Conservation (phyloP, 306 rosid species). For the Phaseolus lunatus region DNA sequence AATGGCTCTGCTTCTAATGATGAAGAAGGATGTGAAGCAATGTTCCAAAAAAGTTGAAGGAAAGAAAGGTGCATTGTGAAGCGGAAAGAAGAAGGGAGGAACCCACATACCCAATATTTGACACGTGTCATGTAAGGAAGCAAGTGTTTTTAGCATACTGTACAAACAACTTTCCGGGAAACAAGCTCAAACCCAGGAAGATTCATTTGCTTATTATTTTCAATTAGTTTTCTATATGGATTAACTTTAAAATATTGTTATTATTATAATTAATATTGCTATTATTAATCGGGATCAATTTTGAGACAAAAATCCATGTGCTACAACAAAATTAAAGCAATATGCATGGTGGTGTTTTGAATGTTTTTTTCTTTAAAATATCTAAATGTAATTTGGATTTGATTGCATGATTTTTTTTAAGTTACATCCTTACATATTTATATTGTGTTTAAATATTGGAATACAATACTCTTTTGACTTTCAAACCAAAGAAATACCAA, state of each 20-base stretch:
- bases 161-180: neutral
- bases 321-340: too few relatives aligned
- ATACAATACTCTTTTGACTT: too few relatives aligned
- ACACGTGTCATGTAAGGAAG: neutral
- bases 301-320: too few relatives aligned
- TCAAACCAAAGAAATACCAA: too few relatives aligned
- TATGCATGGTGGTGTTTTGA: too few relatives aligned
- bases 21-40: neutral
- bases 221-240: neutral
- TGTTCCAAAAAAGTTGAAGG: neutral
- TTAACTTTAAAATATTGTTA: neutral
- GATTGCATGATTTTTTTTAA: too few relatives aligned
- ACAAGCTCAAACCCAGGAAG: neutral
- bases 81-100: conserved; percentile 11
- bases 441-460: too few relatives aligned
- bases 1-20: neutral
- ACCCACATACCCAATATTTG: neutral
- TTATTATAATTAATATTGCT: too few relatives aligned
- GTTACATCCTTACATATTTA: too few relatives aligned
- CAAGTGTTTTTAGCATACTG: neutral
- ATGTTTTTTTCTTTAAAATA: too few relatives aligned
- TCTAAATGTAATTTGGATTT: too few relatives aligned
- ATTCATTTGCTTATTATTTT: neutral
- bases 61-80: conserved; percentile 40
- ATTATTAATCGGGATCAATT: too few relatives aligned